These are phyloP conservation scores for Colletotrichum limetticola DNA, from an alignment of 2,329 filamentous ascomycete genomes.

Conservation along the genomic window DNA sequence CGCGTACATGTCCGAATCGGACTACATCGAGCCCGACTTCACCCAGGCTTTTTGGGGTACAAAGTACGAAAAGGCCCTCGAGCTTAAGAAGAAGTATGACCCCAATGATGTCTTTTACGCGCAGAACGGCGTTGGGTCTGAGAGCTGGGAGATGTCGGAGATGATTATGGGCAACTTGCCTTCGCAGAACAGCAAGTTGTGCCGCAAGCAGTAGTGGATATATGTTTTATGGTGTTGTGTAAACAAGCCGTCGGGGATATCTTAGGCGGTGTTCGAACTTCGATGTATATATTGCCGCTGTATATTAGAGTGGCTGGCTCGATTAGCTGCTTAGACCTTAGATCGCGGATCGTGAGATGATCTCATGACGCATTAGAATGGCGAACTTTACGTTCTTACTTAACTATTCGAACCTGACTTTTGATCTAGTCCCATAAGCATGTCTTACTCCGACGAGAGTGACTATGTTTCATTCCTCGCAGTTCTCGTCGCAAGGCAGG, in stretches of 20 bases:
- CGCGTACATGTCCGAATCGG: conserved; percentile 39
- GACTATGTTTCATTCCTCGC: too few species aligned
- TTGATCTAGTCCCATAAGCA: neutral
- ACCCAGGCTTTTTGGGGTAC: conserved; percentile 37
- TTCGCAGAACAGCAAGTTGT: conserved; percentile 39
- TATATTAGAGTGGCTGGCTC: conserved; percentile 4
- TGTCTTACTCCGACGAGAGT: neutral
- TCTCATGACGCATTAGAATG: neutral
- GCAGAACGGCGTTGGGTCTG: conserved; percentile 34
- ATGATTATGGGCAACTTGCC: conserved; percentile 35
- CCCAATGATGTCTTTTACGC: conserved; percentile 36
- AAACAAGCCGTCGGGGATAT: neutral
- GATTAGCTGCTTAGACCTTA: neutral
- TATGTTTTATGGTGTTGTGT: neutral
- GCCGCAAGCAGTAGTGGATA: conserved; percentile 19
- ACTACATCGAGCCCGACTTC: conserved; percentile 38
- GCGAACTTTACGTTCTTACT: neutral
- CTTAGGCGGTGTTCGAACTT: neutral
- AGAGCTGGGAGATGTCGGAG: conserved; percentile 35
- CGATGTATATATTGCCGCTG: conserved; percentile 25
- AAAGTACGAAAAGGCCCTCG: conserved; percentile 32
- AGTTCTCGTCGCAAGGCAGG: too few species aligned
- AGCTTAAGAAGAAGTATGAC: conserved; percentile 36
- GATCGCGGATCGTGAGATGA: conserved; percentile 11
- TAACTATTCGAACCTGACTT: neutral